Percentiles rank a stretch among this genome's conserved stretches.
These are phyloP conservation scores for Syzygium oleosum DNA, from an alignment of 345 rosid species.

Conservation along the genomic window DNA sequence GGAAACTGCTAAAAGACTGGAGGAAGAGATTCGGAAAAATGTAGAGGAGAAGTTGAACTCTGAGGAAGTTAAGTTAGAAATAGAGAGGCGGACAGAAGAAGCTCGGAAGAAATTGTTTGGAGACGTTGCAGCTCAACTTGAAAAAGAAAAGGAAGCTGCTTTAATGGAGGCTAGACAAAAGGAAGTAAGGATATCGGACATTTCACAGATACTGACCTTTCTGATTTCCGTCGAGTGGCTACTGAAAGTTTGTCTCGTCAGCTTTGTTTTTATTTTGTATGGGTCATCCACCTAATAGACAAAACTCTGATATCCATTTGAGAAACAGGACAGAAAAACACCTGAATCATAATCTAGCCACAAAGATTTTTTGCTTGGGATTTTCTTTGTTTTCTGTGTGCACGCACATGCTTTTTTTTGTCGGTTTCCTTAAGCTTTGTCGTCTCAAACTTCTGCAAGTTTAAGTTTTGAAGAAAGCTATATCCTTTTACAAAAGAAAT, in stretches of 20 bases:
- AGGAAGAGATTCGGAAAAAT: conserved; percentile 69
- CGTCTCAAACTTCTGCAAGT: background rate
- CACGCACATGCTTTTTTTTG: background rate
- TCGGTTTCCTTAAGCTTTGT: background rate
- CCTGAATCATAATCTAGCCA: background rate
- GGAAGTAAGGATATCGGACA: conserved; percentile 36
- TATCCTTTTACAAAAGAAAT: background rate
- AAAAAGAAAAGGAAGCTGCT: conserved; percentile 63
- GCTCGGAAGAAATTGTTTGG: conserved; percentile 58
- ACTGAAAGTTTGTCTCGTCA: background rate
- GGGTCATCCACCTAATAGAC: background rate
- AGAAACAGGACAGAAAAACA: background rate
- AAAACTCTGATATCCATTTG: background rate
- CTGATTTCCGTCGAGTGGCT: background rate
- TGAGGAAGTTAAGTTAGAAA: conserved; percentile 44
- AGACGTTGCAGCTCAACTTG: conserved; percentile 49
- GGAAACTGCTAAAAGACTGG: conserved; percentile 62
- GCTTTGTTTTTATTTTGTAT: background rate
- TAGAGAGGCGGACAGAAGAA: conserved; percentile 49
- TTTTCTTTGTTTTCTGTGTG: background rate
- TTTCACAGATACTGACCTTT: background rate
- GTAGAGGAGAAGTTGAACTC: conserved; percentile 63
- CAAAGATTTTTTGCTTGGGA: background rate
- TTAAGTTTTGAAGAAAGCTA: background rate
- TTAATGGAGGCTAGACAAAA: conserved; percentile 58